Evolutionary conservation across 345 rosid genomes (phyloP), one percentile per base, ranked within the genome.

Genomic region (Trapa bicornis): DNA sequence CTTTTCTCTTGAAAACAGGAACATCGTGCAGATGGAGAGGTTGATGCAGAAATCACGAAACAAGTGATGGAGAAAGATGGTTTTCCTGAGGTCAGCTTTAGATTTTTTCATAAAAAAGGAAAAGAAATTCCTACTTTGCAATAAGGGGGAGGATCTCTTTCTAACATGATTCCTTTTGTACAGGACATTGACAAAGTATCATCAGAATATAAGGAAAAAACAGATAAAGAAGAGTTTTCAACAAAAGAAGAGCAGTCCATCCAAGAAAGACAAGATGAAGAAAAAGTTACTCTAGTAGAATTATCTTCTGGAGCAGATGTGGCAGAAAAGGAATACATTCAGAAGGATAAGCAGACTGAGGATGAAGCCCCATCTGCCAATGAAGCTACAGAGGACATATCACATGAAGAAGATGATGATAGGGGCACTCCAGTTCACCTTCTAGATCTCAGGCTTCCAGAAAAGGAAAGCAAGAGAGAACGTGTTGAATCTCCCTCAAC

Each of bases 291-390:
- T 22, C 61, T 22, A 22, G 29, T 57, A 22, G 33, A 57, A 57
- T 57, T 57, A 57, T 57, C 61, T 57, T 57, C 61, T 57, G 36
- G 36, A 57, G 62, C 41, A 68, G 72, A 32, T 38, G 38, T 58
- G 70, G 37, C 11, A 48, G 68, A 61, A 38, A 73, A 68, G 39
- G 68, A 52, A 47, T 58, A 64, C 70, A 43, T 65, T 47, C 41
- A 45, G 61, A 61, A 61, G 63, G 72, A 65, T 61, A 57, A 68
- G 35, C 53, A 32, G 3, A 65, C 53, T 22, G 43, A 67, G 7
- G 66, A 63, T 52, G 47, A 22, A 35, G 47, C 5, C 53, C 12
- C 38, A 10, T 43, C 38, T 0, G 53, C 29, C 47, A 15, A 35
- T 41, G 69, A 71, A 17, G 64, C 14, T 64, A 29, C 64, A 37